phyloP scores from a whole-genome alignment of 2,329 filamentous ascomycete species.

The Ciborinia camelliae region DNA sequence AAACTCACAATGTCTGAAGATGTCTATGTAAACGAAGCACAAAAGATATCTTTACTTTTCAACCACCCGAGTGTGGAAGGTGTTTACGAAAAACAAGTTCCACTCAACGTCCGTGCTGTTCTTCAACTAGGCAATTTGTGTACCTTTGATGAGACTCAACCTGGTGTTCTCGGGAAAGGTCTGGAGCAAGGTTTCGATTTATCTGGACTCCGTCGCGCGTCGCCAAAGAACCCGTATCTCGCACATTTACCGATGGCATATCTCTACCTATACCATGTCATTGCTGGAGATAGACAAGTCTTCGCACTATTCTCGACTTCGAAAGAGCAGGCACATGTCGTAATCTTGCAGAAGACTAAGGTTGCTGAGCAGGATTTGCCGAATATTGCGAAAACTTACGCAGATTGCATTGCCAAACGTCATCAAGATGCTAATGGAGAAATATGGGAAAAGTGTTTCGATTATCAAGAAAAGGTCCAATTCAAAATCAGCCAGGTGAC shows the following conservation, averaged over 20 bases:
- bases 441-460: conserved; percentile 75
- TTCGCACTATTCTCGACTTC: conserved; percentile 90
- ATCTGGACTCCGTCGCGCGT: conserved; percentile 64
- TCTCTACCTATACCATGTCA: conserved; percentile 89
- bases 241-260: conserved; percentile 72
- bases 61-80: conserved; percentile 94
- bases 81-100: conserved; percentile 92
- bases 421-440: conserved; percentile 64
- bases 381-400: conserved; percentile 85
- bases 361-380: conserved; percentile 79
- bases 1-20: conserved; percentile 88
- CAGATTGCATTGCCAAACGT: conserved; percentile 66
- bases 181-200: conserved; percentile 93
- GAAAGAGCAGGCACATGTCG: conserved; percentile 74
- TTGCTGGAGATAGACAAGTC: conserved; percentile 84
- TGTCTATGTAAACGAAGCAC: conserved; percentile 77
- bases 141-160: conserved; percentile 86
- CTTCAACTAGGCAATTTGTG: conserved; percentile 87
- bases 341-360: conserved; percentile 79
- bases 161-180: conserved; percentile 87
- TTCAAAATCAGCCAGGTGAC: conserved; percentile 88
- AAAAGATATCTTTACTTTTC: conserved; percentile 79
- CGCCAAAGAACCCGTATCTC: conserved; percentile 71
- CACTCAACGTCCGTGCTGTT: conserved; percentile 80
- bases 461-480: conserved; percentile 79